Percentiles rank a stretch among this genome's conserved stretches.
Evolutionary conservation across 1,139 yeast genomes (phyloP).

Genomic region (Debaryomyces robertsiae): DNA sequence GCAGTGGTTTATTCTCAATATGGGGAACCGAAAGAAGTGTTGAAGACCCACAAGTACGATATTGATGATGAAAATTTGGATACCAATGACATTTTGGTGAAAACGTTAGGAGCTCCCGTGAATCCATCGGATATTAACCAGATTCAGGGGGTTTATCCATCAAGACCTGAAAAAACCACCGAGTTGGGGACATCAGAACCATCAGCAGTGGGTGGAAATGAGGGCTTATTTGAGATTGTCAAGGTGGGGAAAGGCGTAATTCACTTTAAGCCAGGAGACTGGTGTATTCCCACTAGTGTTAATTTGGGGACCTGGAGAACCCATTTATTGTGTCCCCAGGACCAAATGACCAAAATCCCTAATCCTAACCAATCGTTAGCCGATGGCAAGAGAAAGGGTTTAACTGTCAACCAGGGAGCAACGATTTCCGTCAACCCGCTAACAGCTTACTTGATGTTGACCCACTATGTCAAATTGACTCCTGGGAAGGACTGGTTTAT

Average conservation of each 20-base stretch:
- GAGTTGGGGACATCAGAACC: constrained; percentile 35
- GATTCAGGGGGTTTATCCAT: constrained; percentile 45
- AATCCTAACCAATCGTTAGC: constrained; percentile 39
- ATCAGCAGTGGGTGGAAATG: constrained; percentile 56
- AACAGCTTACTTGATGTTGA: constrained; percentile 89
- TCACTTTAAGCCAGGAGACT: constrained; percentile 69
- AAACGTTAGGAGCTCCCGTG: constrained; percentile 82
- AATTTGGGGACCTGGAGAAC: constrained; percentile 97
- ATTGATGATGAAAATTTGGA: constrained; percentile 48
- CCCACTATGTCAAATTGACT: constrained; percentile 60
- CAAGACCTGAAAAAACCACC: constrained; percentile 37
- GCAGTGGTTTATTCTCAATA: constrained; percentile 59
- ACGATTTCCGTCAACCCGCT: constrained; percentile 90
- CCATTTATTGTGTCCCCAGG: constrained; percentile 59
- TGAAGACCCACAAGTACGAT: constrained; percentile 53
- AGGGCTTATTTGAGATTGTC: constrained; percentile 85
- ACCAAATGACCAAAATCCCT: constrained; percentile 56
- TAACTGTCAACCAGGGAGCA: constrained; percentile 72
- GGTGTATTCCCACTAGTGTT: constrained; percentile 84
- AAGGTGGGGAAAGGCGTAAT: constrained; percentile 63
- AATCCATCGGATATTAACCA: constrained; percentile 49
- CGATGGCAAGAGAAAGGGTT: constrained; percentile 40
- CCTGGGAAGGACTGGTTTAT: constrained; percentile 87
- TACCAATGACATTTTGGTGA: constrained; percentile 52
- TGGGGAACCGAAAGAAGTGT: constrained; percentile 62